Base-by-base conservation (phyloP, 2,329 filamentous ascomycete genomes). In the Trichophaea hybrida region DNA sequence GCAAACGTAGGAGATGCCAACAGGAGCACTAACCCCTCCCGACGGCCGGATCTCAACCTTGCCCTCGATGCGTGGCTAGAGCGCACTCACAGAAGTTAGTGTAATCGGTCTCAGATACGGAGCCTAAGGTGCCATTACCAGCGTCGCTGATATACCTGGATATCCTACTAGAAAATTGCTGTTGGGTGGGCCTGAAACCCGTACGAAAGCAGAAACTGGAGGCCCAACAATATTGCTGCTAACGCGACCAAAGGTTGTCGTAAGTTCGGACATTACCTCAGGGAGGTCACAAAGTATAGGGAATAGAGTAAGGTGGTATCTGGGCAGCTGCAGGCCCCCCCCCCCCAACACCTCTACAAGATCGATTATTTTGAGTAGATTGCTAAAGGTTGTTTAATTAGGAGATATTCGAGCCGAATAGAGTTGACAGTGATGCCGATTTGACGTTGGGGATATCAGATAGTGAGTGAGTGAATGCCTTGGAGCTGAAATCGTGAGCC, bases 101-200 rank as follows among this genome's bases (percentile, higher is more conserved):
- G 52, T 8, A 46, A 34, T 46, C 32, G 15, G 15, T 24, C 35
- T 43, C 48, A 48, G 57, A 44, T 50, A 57, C 33, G 40, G 40
- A 58, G 50, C 51, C 50, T 15, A 59, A 52, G 59, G 50, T 58
- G 57, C 59, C 54, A 33, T 75, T 80, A 96, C 90, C 81, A 96
- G 75, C 40, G 93, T 98, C 70, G 93, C 93, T 59, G 91, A 96
- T 73, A 98, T 97, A 68, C 93, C 93, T 59, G 93, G 93, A 74
- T 97, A 98, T 69, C 93, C 93, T 68, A 97, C 88, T 66, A 97
- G 79, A 72, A 95, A 96, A 75, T 87, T 93, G 75, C 88, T 93
- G 75, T 98, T 98, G 69, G 93, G 90, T 72, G 90, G 90, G 72
- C 93, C 93, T 68, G 89, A 94, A 75, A 98, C 89, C 79, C 93